phyloP scores from a whole-genome alignment of 768 basidiomycete genomes.

The Kwoniella bestiolae region DNA sequence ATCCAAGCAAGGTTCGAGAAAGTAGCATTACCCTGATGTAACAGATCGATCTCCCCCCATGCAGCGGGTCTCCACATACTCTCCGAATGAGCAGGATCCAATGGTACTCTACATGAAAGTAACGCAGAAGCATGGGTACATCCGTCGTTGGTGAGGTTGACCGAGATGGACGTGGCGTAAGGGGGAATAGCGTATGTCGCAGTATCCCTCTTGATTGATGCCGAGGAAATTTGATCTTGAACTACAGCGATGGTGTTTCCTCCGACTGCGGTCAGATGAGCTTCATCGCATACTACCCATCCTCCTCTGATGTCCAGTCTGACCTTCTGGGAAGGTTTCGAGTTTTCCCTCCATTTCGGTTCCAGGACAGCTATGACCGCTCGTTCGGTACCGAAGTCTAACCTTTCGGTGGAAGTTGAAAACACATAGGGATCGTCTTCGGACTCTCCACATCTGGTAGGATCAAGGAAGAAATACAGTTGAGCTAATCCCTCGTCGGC shows the following conservation, averaged over 20 bases:
- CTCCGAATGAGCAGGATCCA: constrained; percentile 68
- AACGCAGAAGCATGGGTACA: constrained; percentile 79
- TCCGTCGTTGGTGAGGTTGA: constrained; percentile 65
- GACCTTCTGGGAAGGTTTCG: constrained; percentile 61
- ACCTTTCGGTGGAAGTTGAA: constrained; percentile 73
- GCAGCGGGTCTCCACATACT: constrained; percentile 74
- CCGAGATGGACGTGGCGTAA: constrained; percentile 59
- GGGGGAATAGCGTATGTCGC: constrained; percentile 72
- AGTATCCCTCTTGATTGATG: constrained; percentile 25
- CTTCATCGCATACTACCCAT: constrained; percentile 66
- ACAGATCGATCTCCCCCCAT: constrained; percentile 83
- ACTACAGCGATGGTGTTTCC: constrained; percentile 40
- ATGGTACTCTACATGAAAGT: constrained; percentile 74
- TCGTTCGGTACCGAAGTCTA: constrained; percentile 79
- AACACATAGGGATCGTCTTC: constrained; percentile 83
- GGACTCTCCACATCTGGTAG: constrained; percentile 74
- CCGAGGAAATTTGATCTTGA: constrained; percentile 8
- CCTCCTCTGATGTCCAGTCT: constrained; percentile 66
- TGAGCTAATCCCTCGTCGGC: constrained; percentile 66
- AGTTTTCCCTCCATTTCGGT: constrained; percentile 74
- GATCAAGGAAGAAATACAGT: constrained; percentile 76
- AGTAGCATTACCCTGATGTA: constrained; percentile 74
- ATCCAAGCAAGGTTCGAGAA: constrained; percentile 87
- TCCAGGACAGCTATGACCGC: constrained; percentile 76
- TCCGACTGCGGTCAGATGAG: constrained; percentile 62